Evolutionary conservation across 805 yeast genomes (phyloP).

Genomic region (Barnettozyma vustinii): DNA sequence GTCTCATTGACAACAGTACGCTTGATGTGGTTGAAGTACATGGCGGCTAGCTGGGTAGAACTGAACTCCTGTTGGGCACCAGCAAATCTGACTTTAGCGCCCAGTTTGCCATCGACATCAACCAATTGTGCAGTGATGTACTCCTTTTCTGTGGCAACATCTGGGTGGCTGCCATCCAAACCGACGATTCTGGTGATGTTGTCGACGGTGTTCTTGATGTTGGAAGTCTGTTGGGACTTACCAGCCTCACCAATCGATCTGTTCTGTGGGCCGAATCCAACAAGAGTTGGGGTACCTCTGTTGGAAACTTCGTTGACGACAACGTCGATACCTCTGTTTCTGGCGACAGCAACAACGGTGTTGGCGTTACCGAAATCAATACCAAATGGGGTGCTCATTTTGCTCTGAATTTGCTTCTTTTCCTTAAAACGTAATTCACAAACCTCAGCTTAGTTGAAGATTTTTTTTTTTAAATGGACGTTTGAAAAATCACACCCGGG

Average conservation of each 20-base stretch:
- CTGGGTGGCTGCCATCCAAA: slow-evolving; percentile 67
- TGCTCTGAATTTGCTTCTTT: background rate
- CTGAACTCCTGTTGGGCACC: slow-evolving; percentile 77
- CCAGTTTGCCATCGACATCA: slow-evolving; percentile 70
- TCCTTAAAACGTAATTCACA: background rate
- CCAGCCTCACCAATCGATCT: slow-evolving; percentile 95
- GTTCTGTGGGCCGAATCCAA: slow-evolving; percentile 86
- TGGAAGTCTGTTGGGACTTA: slow-evolving; percentile 93
- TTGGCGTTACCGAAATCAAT: slow-evolving; percentile 94
- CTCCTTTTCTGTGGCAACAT: slow-evolving; percentile 66
- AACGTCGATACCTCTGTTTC: slow-evolving; percentile 97
- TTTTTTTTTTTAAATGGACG: slow-evolving; percentile 2
- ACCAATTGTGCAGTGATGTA: slow-evolving; percentile 70
- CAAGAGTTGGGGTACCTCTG: slow-evolving; percentile 89
- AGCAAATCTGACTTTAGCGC: slow-evolving; percentile 78
- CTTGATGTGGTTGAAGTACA: slow-evolving; percentile 91
- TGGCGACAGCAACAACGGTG: slow-evolving; percentile 93
- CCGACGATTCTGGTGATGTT: slow-evolving; percentile 93
- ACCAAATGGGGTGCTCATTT: slow-evolving; percentile 93
- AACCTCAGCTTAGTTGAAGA: background rate
- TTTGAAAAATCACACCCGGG: background rate
- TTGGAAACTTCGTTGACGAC: slow-evolving; percentile 98
- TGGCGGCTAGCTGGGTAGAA: slow-evolving; percentile 87
- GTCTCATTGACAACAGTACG: slow-evolving; percentile 76
- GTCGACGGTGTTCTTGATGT: slow-evolving; percentile 93